Base-by-base conservation (phyloP, 345 rosid species). In the Gossypium herbaceum region DNA sequence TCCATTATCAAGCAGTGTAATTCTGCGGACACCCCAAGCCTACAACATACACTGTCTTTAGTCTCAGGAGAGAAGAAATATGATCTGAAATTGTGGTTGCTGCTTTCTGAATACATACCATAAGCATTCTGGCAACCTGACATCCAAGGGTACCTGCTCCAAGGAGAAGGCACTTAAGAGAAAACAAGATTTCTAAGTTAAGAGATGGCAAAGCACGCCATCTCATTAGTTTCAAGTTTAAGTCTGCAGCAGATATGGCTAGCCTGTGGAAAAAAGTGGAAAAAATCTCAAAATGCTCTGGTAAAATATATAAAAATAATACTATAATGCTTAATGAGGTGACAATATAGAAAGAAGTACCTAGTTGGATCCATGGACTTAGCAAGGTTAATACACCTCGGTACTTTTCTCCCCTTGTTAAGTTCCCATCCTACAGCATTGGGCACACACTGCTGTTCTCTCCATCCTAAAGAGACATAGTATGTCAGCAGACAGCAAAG, bases 101-200 rank as follows among this genome's bases (percentile, higher is more conserved):
- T 27, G 62, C 55, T 19, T 45, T 67, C 17, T 52, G 16, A 69
- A 75, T 45, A 80, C 90, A 29, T 81, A 93, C 99, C 98, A 91
- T 83, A 71, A 95, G 96, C 86, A 88, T 91, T 57, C 99, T 96
- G 44, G 98, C 93, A 79, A 93, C 99, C 83, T 95, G 94, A 82
- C 99, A 95, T 55, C 99, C 98, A 71, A 95, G 89, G 77, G 98
- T 93, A 72, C 98, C 98, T 13, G 97, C 98, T 82, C 99, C 98
- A 47, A 95, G 85, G 78, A 95, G 98, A 83, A 95, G 99, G 82
- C 99, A 95, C 86, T 91, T 95, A 8, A 73, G 76, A 77, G 96
- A 84, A 75, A 90, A 86, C 55, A 95, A 81, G 51, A 84, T 76
- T 57, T 88, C 86, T 78, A 95, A 78, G 82, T 95, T 75, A 59